A percentile compares a stretch with the other conserved stretches of the same genome.
These are phyloP conservation scores for Cyclotella baltica DNA, from an alignment of 108 stramenopile genomes.

Conservation along the genomic window DNA sequence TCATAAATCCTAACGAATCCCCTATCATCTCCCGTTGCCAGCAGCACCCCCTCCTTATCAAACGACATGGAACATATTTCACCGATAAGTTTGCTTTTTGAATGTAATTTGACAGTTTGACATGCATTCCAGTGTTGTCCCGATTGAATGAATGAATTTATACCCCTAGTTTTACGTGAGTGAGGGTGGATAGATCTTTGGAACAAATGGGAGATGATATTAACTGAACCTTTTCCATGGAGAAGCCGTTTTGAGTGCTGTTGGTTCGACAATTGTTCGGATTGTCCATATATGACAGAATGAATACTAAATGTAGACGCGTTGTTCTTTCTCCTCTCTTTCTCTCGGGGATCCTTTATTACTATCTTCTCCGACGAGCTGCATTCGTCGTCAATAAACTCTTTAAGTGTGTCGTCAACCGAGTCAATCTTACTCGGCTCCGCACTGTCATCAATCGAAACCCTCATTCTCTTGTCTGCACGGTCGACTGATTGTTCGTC, in stretches of 20 bases:
- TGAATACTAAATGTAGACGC: conserved; percentile 6
- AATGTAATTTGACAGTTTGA: conserved; percentile 18
- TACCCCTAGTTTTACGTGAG: neutral
- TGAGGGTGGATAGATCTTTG: conserved; percentile 6
- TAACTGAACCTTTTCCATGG: neutral
- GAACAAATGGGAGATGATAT: conserved; percentile 28
- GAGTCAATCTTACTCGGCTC: neutral
- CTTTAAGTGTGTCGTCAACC: neutral
- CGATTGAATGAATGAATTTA: neutral
- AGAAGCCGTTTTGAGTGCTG: neutral
- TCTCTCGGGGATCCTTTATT: neutral
- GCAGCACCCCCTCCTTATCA: conserved; percentile 43
- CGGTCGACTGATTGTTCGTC: neutral
- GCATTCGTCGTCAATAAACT: neutral
- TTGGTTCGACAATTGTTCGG: neutral
- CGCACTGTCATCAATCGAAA: neutral
- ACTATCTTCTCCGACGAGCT: neutral
- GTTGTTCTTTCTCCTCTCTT: neutral
- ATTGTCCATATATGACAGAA: neutral
- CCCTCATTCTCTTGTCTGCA: neutral
- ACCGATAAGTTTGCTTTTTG: conserved; percentile 10
- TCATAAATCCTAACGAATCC: conserved; percentile 49
- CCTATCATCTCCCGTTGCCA: conserved; percentile 43
- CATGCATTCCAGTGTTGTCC: conserved; percentile 32
- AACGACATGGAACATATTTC: conserved; percentile 45